These are phyloP conservation scores for Ganoderma meredithae DNA, from an alignment of 1,284 basidiomycete genomes.

Conservation along the genomic window DNA sequence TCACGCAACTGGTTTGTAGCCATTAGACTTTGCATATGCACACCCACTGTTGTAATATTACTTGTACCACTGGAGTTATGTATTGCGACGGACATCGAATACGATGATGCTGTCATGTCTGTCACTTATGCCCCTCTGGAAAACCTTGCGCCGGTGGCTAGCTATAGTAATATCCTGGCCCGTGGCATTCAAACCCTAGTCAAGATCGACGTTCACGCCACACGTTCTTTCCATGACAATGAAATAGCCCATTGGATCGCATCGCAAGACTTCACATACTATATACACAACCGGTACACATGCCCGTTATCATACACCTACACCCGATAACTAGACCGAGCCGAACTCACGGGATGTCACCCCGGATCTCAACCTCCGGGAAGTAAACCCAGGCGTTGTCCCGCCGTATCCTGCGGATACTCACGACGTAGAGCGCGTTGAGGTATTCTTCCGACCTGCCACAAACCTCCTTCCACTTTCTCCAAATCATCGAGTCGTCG, in stretches of 20 bases:
- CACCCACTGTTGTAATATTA: not conserved
- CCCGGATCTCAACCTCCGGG: not conserved
- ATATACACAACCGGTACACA: not conserved
- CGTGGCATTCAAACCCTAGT: not conserved
- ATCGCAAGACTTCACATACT: not conserved
- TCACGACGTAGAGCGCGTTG: not conserved
- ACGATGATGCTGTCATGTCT: not conserved
- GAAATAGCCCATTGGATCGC: not conserved
- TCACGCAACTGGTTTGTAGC: slow-evolving; percentile 6
- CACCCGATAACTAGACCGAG: not conserved
- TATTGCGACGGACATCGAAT: not conserved
- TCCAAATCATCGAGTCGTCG: not conserved
- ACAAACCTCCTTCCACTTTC: not conserved
- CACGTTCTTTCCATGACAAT: not conserved
- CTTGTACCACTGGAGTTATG: not conserved
- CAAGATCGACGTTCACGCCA: not conserved
- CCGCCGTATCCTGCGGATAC: not conserved
- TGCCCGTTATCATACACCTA: not conserved
- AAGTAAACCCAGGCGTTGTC: not conserved
- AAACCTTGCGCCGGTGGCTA: too few relatives aligned
- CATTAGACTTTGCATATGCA: not conserved
- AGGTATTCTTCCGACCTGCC: not conserved
- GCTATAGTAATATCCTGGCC: not conserved
- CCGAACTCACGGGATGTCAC: not conserved
- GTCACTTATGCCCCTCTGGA: too few relatives aligned